Conservation (phyloP, 139 green algal genomes). For the Chlamydomonas urium region DNA sequence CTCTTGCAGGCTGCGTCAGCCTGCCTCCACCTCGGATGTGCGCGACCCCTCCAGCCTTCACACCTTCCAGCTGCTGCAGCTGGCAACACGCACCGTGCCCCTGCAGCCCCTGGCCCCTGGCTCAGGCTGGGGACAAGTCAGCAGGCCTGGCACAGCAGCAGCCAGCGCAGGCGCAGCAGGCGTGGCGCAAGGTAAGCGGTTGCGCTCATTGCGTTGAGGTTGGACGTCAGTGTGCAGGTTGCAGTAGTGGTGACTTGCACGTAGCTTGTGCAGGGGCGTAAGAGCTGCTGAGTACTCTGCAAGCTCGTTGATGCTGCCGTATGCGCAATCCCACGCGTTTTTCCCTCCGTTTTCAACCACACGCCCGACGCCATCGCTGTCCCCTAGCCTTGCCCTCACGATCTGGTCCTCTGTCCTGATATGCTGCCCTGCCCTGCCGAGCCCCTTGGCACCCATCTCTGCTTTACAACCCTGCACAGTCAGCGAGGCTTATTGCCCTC, state of each 20-base stretch:
- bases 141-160: no score
- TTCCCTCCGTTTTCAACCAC: no score
- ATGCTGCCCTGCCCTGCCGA: no score
- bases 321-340: no score
- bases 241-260: background rate
- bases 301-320: no score
- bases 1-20: constrained; percentile 1
- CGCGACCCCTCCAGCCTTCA: background rate
- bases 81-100: background rate
- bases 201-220: background rate
- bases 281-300: no score
- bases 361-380: no score
- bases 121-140: background rate
- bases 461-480: no score
- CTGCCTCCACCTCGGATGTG: constrained; percentile 4
- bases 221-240: background rate
- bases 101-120: background rate
- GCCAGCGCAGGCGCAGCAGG: background rate
- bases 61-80: constrained; percentile 16
- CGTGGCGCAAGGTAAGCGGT: background rate
- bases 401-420: no score
- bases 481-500: no score
- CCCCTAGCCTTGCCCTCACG: no score
- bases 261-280: background rate
- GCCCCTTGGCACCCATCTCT: no score